Base-by-base conservation (phyloP, 2,329 filamentous ascomycete species). In the Cordyceps fumosorosea region DNA sequence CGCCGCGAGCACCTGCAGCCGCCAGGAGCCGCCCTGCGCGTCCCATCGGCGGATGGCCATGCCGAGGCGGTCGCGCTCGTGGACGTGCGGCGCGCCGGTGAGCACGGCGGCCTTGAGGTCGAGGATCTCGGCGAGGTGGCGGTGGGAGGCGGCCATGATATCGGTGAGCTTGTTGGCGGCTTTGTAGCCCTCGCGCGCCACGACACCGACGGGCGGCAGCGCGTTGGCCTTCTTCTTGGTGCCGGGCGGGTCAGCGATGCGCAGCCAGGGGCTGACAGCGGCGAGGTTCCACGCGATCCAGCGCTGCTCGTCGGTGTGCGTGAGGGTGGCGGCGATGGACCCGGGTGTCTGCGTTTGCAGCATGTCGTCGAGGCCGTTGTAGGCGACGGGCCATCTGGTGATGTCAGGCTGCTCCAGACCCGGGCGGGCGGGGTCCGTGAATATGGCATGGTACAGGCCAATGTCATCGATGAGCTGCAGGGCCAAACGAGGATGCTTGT, bases 41-140 rank as follows among this genome's bases (percentile, higher is more conserved):
- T 92, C 89, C 89, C 89, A 92, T 45, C 76, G 77, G 3, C 89
- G 83, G 62, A 96, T 87, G 1, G 84, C 82, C 88, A 92, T 90
- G 1, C 90, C 91, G 14, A 92, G 76, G 1, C 76, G 80, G 70
- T 89, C 89, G 40, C 89, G 80, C 62, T 84, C 77, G 11, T 76
- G 67, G 18, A 81, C 77, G 57, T 76, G 75, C 2, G 80, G 67
- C 16, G 78, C 74, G 14, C 77, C 73, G 44, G 79, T 75, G 47
- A 78, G 74, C 14, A 85, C 78, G 11, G 80, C 78, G 52, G 78
- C 73, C 67, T 91, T 91, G 18, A 88, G 70, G 11, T 74, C 74
- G 32, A 83, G 77, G n/a, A 96, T 90, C 50, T 87, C 81, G 4
- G 75, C 68, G 52, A 84, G 79, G 66, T 92, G 81, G n/a, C 77